Conservation (phyloP, 2,329 filamentous ascomycete species). For the Epicoccum sorghinum region DNA sequence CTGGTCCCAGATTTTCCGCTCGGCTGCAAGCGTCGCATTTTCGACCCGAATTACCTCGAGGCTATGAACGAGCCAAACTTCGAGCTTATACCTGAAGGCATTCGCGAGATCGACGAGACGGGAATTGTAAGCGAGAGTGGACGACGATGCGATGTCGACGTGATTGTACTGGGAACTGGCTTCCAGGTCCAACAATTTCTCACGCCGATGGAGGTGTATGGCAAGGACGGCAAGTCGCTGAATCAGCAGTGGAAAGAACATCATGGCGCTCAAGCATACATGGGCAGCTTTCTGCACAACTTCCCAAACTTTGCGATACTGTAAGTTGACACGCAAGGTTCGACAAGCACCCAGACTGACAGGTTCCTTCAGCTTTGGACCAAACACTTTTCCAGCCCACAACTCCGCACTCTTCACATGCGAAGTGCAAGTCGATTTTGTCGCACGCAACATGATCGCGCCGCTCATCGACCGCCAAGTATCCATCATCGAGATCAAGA, state of each 20-base stretch:
- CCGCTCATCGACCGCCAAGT: too few relatives aligned
- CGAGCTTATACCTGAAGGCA: neutral
- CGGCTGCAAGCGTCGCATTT: constrained; percentile 1
- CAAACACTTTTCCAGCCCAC: neutral
- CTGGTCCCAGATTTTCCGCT: neutral
- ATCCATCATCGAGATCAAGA: too few relatives aligned
- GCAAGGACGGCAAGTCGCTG: neutral
- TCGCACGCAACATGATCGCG: neutral
- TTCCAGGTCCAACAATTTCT: constrained; percentile 2
- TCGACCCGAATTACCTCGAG: neutral
- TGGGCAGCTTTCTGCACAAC: neutral
- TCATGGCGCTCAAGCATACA: neutral
- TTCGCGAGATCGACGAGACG: neutral
- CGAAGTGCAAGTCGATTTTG: neutral
- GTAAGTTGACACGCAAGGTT: too few relatives aligned
- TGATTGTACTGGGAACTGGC: neutral
- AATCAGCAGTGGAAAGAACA: neutral
- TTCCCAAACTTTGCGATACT: neutral
- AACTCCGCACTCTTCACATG: neutral
- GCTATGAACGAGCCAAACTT: neutral
- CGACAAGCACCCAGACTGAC: too few relatives aligned
- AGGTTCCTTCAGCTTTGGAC: neutral
- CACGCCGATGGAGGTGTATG: neutral
- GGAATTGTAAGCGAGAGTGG: neutral
- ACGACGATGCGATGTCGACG: neutral